Conservation (phyloP, 306 rosid species). For the Quercus bicolor region DNA sequence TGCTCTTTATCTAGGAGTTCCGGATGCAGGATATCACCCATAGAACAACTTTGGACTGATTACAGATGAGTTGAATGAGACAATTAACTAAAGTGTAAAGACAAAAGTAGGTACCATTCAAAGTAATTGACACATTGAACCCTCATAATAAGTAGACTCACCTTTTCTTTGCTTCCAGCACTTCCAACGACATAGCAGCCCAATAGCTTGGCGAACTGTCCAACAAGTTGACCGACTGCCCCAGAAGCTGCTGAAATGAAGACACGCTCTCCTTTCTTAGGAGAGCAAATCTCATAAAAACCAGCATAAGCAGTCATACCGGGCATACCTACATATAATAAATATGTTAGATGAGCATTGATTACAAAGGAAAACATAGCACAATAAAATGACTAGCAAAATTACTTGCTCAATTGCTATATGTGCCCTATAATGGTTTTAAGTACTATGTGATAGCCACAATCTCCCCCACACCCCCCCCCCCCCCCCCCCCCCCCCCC, state of each 20-base stretch:
- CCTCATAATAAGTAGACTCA: not conserved
- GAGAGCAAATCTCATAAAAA: conserved; percentile 28
- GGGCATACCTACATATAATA: not conserved
- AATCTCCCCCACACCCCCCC: not conserved
- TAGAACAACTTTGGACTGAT: not conserved
- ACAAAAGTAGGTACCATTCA: not conserved
- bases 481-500: no score
- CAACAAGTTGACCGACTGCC: conserved; percentile 46
- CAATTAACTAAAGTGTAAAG: not conserved
- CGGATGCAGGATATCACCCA: not conserved
- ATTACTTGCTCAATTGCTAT: not conserved
- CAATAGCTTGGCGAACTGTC: conserved; percentile 33
- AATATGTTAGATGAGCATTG: not conserved
- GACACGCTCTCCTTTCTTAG: conserved; percentile 38
- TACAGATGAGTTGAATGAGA: not conserved
- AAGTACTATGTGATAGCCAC: not conserved
- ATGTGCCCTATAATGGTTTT: not conserved
- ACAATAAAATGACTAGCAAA: not conserved
- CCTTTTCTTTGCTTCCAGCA: conserved; percentile 42
- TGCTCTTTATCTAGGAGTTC: not conserved
- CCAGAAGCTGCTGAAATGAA: conserved; percentile 38
- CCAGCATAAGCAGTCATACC: conserved; percentile 36
- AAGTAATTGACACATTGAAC: not conserved
- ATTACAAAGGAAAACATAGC: not conserved
- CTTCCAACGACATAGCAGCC: conserved; percentile 45